Evolutionary conservation across 805 yeast genomes (phyloP).

Genomic region (Debaryomyces castellii): DNA sequence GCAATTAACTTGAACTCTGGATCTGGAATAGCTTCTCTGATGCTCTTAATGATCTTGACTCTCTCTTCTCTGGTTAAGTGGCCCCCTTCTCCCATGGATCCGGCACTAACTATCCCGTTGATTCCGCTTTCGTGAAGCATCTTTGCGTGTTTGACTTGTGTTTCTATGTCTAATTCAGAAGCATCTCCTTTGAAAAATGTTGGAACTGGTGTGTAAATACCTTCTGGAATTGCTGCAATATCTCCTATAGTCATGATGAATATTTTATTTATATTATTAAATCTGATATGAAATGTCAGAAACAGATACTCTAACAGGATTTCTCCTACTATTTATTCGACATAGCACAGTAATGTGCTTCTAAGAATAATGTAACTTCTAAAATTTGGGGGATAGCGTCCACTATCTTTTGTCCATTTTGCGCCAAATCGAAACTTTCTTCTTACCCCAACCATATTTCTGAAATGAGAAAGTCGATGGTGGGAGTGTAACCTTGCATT

Average conservation of each 20-base stretch:
- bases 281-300: not conserved
- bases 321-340: not conserved
- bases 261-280: not conserved
- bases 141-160: constrained; percentile 31
- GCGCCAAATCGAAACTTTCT: not conserved
- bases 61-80: constrained; percentile 33
- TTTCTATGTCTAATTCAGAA: constrained; percentile 17
- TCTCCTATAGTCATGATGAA: not conserved
- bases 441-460: not conserved
- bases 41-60: constrained; percentile 19
- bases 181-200: constrained; percentile 22
- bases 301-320: not conserved
- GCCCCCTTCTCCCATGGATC: constrained; percentile 41
- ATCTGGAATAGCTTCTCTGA: constrained; percentile 31
- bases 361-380: not conserved
- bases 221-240: constrained; percentile 12
- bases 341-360: not conserved
- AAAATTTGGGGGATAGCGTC: not conserved
- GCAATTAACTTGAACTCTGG: constrained; percentile 29
- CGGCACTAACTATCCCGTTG: constrained; percentile 35
- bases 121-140: constrained; percentile 27
- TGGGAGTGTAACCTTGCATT: not conserved
- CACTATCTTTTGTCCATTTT: not conserved
- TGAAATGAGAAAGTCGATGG: not conserved
- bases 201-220: constrained; percentile 32